Conservation (phyloP, 2,329 filamentous ascomycete species). For the Cercospora sojina region DNA sequence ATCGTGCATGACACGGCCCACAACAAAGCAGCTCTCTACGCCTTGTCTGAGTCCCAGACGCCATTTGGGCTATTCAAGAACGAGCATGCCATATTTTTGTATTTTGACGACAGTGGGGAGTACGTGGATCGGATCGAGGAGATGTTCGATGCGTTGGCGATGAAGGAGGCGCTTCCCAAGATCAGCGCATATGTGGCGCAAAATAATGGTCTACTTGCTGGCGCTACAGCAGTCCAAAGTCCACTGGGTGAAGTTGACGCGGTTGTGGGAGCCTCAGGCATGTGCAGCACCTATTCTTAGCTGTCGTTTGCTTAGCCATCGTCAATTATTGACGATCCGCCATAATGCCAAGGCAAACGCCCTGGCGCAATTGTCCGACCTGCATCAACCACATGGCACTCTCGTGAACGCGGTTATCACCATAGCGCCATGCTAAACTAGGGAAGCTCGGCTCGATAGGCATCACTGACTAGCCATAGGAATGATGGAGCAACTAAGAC, state of each 20-base stretch:
- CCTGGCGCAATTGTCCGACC: not conserved
- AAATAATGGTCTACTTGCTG: not conserved
- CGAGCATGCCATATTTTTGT: constrained; percentile 1
- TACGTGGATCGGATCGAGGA: not conserved
- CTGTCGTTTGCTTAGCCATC: not conserved
- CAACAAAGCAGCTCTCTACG: constrained; percentile 10
- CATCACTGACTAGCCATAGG: not conserved
- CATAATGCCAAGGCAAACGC: not conserved
- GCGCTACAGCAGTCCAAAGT: not conserved
- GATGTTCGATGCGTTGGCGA: not conserved
- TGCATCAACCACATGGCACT: not conserved
- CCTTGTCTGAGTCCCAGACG: not conserved
- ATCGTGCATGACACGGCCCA: constrained; percentile 1
- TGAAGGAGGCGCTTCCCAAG: not conserved
- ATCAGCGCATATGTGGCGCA: not conserved
- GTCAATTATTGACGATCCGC: not conserved
- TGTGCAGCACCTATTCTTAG: not conserved
- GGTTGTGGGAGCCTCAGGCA: not conserved
- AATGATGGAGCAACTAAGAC: not conserved
- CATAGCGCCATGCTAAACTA: not conserved
- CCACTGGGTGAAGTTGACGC: not conserved
- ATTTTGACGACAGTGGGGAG: not conserved
- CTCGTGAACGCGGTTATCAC: not conserved
- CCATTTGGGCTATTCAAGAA: not conserved
- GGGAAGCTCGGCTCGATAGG: not conserved